These are phyloP conservation scores for Geosmithia putterillii DNA, from an alignment of 2,329 filamentous ascomycete species.

Conservation along the genomic window DNA sequence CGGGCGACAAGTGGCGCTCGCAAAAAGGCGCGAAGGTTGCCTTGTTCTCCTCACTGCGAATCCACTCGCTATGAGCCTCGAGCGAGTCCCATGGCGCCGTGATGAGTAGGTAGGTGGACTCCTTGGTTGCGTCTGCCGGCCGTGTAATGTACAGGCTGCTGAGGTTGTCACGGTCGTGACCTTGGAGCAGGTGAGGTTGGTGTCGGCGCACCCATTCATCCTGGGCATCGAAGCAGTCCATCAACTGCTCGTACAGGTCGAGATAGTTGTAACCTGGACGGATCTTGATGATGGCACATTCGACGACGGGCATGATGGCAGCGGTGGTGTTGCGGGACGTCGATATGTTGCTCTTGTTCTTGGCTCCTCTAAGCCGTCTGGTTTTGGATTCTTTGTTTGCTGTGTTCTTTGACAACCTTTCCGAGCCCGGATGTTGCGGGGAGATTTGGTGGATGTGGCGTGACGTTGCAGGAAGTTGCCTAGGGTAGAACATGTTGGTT, in stretches of 20 bases:
- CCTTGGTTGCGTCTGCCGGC: no score
- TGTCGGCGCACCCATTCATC: slow-evolving; percentile 25
- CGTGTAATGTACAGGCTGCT: slow-evolving; percentile 22
- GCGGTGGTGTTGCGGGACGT: no score
- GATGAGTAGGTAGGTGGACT: slow-evolving; percentile 25
- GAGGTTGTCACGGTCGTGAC: slow-evolving; percentile 15
- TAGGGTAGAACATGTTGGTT: not conserved
- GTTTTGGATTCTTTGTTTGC: not conserved
- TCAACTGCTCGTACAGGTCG: slow-evolving; percentile 18
- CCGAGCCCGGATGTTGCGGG: not conserved
- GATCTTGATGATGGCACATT: slow-evolving; percentile 23
- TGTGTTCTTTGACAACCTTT: no score
- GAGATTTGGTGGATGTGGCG: not conserved
- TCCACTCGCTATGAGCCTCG: slow-evolving; percentile 28
- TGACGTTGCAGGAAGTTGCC: not conserved
- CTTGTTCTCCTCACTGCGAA: slow-evolving; percentile 26
- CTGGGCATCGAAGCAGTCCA: slow-evolving; percentile 19
- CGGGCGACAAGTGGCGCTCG: slow-evolving; percentile 17
- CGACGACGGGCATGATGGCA: slow-evolving; percentile 23
- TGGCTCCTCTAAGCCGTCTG: not conserved
- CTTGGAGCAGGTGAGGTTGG: slow-evolving; percentile 17
- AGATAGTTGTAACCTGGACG: slow-evolving; percentile 13
- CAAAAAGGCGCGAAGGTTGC: slow-evolving; percentile 16
- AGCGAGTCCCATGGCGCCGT: slow-evolving; percentile 31
- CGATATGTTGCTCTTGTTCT: not conserved